Evolutionary conservation across 2,329 filamentous ascomycete species (phyloP).

Genomic region (Hirsutella thompsonii): DNA sequence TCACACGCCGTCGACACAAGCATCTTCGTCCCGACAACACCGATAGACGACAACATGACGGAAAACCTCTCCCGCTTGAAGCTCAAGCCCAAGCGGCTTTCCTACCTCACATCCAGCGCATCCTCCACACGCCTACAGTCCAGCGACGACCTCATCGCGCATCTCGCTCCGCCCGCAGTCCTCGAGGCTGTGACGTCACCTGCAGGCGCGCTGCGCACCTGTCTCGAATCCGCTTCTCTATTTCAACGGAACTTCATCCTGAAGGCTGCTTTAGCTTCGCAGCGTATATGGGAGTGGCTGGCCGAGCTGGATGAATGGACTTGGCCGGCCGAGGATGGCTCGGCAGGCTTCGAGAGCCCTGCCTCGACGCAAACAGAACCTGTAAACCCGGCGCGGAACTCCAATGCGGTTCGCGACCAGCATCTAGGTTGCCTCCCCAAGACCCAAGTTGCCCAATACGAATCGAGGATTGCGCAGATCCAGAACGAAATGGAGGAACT

Average conservation of each 20-base stretch:
- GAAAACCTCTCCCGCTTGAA: conserved; percentile 18
- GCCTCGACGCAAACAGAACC: no score
- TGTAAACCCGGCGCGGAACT: conserved; percentile 19
- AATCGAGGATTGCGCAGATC: conserved; percentile 64
- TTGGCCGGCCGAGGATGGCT: conserved; percentile 37
- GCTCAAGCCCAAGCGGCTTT: conserved; percentile 18
- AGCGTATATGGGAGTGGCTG: conserved; percentile 61
- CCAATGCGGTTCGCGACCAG: conserved; percentile 9
- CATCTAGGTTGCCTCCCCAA: conserved; percentile 63
- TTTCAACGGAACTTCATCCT: conserved; percentile 60
- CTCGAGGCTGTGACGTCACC: conserved; percentile 46
- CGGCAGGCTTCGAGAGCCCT: conserved; percentile 43
- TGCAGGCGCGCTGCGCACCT: conserved; percentile 38
- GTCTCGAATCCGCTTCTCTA: conserved; percentile 48
- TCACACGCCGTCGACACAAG: no score
- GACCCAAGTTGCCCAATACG: conserved; percentile 52
- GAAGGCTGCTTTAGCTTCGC: conserved; percentile 56
- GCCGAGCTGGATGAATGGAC: conserved; percentile 53
- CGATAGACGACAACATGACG: conserved; percentile 14
- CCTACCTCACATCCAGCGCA: conserved; percentile 12
- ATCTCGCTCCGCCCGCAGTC: conserved; percentile 47
- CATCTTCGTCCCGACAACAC: no score
- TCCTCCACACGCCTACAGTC: conserved; percentile 33
- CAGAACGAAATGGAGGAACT: conserved; percentile 53
- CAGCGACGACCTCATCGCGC: conserved; percentile 46